phyloP scores from a whole-genome alignment of 257 asterid genomes.

The Salvia splendens region DNA sequence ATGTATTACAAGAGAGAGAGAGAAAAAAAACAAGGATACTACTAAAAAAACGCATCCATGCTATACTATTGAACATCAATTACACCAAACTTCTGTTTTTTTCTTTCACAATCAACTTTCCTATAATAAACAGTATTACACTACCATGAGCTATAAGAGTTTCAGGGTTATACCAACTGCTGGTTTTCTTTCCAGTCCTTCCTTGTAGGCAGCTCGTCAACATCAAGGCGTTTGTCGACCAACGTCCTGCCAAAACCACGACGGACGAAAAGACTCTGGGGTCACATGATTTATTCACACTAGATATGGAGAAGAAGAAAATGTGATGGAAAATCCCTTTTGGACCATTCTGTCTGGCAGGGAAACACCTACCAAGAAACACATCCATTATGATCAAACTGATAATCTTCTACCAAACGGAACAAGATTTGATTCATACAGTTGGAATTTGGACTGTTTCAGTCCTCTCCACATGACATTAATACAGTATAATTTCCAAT shows the following conservation, averaged over 20 bases:
- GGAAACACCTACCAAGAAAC: slow-evolving; percentile 43
- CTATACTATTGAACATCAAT: slow-evolving; percentile 40
- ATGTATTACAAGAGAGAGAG: slow-evolving; percentile 11
- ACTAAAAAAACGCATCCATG: slow-evolving; percentile 85
- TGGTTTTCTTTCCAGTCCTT: slow-evolving; percentile 25
- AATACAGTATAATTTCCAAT: slow-evolving; percentile 18
- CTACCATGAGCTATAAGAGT: slow-evolving; percentile 42
- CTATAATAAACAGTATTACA: slow-evolving; percentile 44
- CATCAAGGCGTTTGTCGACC: slow-evolving; percentile 43
- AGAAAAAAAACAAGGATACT: slow-evolving; percentile 59
- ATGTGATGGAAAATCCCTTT: slow-evolving; percentile 41
- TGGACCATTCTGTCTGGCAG: slow-evolving; percentile 46
- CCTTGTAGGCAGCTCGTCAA: slow-evolving; percentile 49
- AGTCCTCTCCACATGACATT: slow-evolving; percentile 35
- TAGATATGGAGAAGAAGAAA: slow-evolving; percentile 18
- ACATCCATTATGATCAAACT: slow-evolving; percentile 40
- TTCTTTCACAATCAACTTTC: slow-evolving; percentile 25
- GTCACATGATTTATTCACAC: slow-evolving; percentile 28
- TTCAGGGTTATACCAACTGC: slow-evolving; percentile 43
- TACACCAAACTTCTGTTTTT: slow-evolving; percentile 36
- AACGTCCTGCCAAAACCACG: slow-evolving; percentile 47
- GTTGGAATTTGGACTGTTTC: slow-evolving; percentile 46
- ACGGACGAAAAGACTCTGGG: background rate
- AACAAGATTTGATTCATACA: slow-evolving; percentile 36
- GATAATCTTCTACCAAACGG: slow-evolving; percentile 32